Evolutionary conservation across 192 early-diverging fungal genomes (phyloP).

Genomic region (Chytriomyces hyalinus): DNA sequence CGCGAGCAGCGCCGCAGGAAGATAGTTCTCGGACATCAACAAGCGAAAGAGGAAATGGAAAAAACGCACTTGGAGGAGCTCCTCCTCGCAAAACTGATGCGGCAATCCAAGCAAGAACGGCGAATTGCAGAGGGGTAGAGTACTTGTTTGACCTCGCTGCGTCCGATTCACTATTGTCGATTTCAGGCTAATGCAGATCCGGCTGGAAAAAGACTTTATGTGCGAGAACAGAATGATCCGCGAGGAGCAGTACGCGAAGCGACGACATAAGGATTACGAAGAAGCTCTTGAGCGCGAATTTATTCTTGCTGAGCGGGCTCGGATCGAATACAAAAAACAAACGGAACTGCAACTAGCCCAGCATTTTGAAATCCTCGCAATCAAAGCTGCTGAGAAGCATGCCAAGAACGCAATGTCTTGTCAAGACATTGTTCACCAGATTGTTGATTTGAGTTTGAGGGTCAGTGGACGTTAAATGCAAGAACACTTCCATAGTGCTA

Average conservation of each 20-base stretch:
- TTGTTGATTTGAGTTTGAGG: slow-evolving; percentile 58
- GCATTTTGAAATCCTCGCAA: slow-evolving; percentile 56
- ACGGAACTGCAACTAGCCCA: slow-evolving; percentile 53
- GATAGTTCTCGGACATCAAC: slow-evolving; percentile 53
- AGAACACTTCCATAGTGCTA: not conserved
- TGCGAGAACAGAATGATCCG: slow-evolving; percentile 54
- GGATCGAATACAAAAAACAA: slow-evolving; percentile 51
- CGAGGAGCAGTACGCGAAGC: slow-evolving; percentile 60
- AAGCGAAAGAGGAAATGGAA: slow-evolving; percentile 54
- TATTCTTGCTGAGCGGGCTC: slow-evolving; percentile 41
- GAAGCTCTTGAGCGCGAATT: slow-evolving; percentile 58
- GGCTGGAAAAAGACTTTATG: slow-evolving; percentile 66
- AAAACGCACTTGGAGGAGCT: slow-evolving; percentile 50
- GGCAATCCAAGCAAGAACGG: slow-evolving; percentile 67
- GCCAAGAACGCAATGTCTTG: slow-evolving; percentile 31
- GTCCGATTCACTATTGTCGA: not conserved
- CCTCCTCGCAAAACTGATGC: slow-evolving; percentile 51
- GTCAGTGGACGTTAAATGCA: slow-evolving; percentile 35
- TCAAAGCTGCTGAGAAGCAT: slow-evolving; percentile 47
- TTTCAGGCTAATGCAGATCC: slow-evolving; percentile 53
- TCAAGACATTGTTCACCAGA: slow-evolving; percentile 49
- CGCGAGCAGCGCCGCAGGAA: slow-evolving; percentile 60
- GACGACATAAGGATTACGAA: slow-evolving; percentile 63
- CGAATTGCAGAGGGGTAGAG: slow-evolving; percentile 63
- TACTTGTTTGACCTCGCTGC: not conserved